A percentile compares a stretch with the other conserved stretches of the same genome.
These are phyloP conservation scores for Chalciporus pseudorubinellus DNA, from an alignment of 768 basidiomycete genomes.

Conservation along the genomic window DNA sequence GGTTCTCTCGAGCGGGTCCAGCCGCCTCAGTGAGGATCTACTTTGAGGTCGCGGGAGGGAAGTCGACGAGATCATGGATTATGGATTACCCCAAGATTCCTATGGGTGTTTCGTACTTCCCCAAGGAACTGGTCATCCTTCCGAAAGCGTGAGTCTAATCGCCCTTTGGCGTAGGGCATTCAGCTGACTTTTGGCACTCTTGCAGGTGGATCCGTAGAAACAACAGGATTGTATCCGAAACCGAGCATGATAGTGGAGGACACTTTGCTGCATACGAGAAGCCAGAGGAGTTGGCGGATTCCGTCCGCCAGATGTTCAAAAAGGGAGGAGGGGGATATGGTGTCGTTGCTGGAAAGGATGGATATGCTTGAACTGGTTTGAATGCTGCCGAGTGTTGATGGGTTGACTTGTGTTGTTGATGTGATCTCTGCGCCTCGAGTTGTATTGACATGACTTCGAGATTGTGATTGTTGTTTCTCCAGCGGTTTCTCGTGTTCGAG, in stretches of 20 bases:
- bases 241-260: constrained; percentile 49
- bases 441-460: no score
- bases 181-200: background rate
- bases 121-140: constrained; percentile 41
- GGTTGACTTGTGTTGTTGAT: no score
- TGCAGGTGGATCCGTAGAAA: constrained; percentile 42
- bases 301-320: constrained; percentile 57
- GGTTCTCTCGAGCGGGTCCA: constrained; percentile 58
- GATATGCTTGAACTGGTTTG: constrained; percentile 31
- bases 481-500: no score
- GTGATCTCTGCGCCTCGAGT: no score
- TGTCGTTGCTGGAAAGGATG: constrained; percentile 44
- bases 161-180: no score
- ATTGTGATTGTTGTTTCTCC: no score
- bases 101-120: constrained; percentile 50
- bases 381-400: background rate
- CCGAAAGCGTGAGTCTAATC: constrained; percentile 37
- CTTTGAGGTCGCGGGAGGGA: constrained; percentile 39
- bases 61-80: fast-evolving
- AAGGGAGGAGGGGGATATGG: constrained; percentile 48
- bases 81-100: constrained; percentile 33
- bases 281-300: constrained; percentile 46
- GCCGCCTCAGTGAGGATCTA: constrained; percentile 58
- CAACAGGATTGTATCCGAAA: constrained; percentile 45
- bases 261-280: constrained; percentile 58